Evolutionary conservation across 1,139 yeast genomes (phyloP).

Genomic region (Saccharomycopsis crataegensis): DNA sequence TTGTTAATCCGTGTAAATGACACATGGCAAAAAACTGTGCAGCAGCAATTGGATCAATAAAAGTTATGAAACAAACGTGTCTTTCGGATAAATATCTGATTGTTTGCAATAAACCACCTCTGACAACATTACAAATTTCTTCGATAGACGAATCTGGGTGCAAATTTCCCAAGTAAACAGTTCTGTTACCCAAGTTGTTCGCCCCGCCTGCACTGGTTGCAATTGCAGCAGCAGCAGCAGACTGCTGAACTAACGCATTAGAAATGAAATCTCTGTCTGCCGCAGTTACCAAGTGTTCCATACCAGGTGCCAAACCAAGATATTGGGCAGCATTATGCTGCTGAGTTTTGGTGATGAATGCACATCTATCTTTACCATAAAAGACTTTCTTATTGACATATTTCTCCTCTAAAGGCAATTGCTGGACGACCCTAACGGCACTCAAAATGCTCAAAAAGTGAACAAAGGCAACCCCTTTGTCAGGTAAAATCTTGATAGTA

Average conservation of each 20-base stretch:
- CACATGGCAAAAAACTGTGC: conserved; percentile 79
- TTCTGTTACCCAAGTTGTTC: conserved; percentile 66
- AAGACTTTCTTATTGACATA: conserved; percentile 61
- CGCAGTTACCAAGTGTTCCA: conserved; percentile 75
- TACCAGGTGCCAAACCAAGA: conserved; percentile 83
- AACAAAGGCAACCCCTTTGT: conserved; percentile 77
- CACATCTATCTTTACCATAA: conserved; percentile 86
- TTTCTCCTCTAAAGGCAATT: conserved; percentile 45
- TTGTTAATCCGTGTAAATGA: conserved; percentile 66
- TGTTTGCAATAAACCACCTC: conserved; percentile 73
- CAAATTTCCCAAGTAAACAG: conserved; percentile 69
- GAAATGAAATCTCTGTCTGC: conserved; percentile 64
- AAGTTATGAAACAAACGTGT: conserved; percentile 76
- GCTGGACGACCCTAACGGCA: conserved; percentile 78
- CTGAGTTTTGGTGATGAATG: conserved; percentile 81
- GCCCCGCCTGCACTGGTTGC: conserved; percentile 75
- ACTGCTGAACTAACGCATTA: conserved; percentile 49
- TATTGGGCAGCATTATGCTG: conserved; percentile 97
- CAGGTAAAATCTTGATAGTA: conserved; percentile 63
- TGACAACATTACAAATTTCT: conserved; percentile 75
- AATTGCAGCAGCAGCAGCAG: conserved; percentile 73
- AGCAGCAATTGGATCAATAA: conserved; percentile 74
- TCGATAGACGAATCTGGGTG: conserved; percentile 74
- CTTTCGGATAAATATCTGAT: conserved; percentile 68
- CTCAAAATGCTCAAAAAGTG: conserved; percentile 78